phyloP scores from a whole-genome alignment of 495 filamentous ascomycete species.

The Trichoderma reesei region DNA sequence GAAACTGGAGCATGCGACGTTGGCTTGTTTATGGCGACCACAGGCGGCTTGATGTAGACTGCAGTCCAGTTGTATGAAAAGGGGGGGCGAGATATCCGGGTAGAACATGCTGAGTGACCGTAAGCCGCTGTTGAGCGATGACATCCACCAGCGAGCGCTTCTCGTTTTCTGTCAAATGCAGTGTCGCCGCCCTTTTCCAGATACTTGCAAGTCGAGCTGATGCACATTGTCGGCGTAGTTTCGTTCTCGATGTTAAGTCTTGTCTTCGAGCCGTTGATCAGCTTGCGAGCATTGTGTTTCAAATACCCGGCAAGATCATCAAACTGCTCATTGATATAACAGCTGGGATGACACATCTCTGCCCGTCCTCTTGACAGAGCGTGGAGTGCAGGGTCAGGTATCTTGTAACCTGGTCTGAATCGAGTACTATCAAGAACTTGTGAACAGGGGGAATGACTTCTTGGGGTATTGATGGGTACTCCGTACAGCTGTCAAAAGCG shows the following conservation, averaged over 20 bases:
- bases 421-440: background rate
- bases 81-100: background rate
- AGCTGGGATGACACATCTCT: background rate
- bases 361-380: background rate
- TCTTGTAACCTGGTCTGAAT: background rate
- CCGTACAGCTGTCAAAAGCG: background rate
- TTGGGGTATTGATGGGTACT: background rate
- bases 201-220: background rate
- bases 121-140: background rate
- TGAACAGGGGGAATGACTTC: background rate
- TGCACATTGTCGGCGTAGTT: background rate
- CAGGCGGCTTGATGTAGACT: background rate
- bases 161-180: background rate
- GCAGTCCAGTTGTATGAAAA: background rate
- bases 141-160: background rate
- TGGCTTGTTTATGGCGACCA: too few relatives aligned
- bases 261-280: background rate
- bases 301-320: background rate
- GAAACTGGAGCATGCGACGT: background rate
- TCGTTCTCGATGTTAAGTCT: background rate
- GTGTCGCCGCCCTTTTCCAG: background rate
- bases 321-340: background rate
- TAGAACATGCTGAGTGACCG: background rate
- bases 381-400: background rate
- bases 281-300: background rate